A percentile compares a stretch with the other conserved stretches of the same genome.
phyloP scores from a whole-genome alignment of 2,329 filamentous ascomycete species.

The Fusarium illudens region DNA sequence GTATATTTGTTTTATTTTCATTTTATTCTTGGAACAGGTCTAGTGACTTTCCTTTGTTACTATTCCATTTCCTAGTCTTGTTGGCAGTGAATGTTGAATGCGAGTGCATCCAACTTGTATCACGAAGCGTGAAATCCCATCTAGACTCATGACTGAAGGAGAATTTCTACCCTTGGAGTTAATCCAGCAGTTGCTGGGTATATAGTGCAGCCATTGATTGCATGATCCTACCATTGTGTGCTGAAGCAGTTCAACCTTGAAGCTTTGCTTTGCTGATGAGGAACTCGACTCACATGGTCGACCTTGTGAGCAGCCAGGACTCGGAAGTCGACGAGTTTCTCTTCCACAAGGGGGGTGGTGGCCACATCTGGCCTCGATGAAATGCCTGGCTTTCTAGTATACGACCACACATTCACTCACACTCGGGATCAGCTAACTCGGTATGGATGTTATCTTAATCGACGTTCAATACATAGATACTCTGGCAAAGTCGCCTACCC shows the following conservation, averaged over 20 bases:
- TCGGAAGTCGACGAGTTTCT: background rate
- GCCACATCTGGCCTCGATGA: too few relatives aligned
- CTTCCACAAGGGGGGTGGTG: background rate
- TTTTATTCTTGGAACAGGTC: background rate
- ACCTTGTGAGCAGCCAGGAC: background rate
- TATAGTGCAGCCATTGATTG: fast-evolving
- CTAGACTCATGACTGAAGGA: too few relatives aligned
- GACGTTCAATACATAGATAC: background rate
- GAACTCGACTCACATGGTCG: background rate
- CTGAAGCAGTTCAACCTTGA: background rate
- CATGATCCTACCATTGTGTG: background rate
- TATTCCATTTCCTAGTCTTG: background rate
- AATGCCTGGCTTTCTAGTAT: too few relatives aligned
- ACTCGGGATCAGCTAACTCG: background rate
- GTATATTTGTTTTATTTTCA: background rate
- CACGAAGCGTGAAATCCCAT: background rate
- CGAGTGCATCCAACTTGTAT: background rate
- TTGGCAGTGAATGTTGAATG: background rate
- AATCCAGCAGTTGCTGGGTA: background rate
- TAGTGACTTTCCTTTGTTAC: background rate
- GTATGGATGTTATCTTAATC: background rate
- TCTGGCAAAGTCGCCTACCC: constrained; percentile 7
- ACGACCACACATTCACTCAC: too few relatives aligned
- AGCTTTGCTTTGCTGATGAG: background rate
- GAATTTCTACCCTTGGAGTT: too few relatives aligned